Evolutionary conservation across 805 yeast species (phyloP).

Genomic region (Wickerhamomyces hampshirensis): DNA sequence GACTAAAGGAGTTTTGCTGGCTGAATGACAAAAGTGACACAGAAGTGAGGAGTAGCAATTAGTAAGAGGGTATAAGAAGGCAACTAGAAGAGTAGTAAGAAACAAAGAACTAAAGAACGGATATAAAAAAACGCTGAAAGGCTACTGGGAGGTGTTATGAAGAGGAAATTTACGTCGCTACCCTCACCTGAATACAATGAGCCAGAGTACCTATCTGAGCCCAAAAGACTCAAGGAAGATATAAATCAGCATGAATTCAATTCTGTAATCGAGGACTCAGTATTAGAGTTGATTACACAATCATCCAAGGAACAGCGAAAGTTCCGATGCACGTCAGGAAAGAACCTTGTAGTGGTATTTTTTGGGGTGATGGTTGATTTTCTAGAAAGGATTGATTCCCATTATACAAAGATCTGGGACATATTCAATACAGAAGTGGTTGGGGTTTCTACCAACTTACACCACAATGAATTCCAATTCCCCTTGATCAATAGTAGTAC

Average conservation of each 20-base stretch:
- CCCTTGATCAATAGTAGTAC: conserved; percentile 15
- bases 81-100: too few relatives aligned
- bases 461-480: conserved; percentile 12
- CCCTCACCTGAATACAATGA: conserved; percentile 17
- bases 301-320: conserved; percentile 1
- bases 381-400: conserved; percentile 8
- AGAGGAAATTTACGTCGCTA: conserved; percentile 8
- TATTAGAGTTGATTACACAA: conserved; percentile 11
- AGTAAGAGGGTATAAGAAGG: too few relatives aligned
- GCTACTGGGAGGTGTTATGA: conserved; percentile 6
- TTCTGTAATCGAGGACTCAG: conserved; percentile 7
- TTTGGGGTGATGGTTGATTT: conserved; percentile 20
- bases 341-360: conserved; percentile 20
- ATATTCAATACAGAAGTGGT: conserved; percentile 12
- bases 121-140: too few relatives aligned
- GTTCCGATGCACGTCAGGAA: conserved; percentile 1
- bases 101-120: too few relatives aligned
- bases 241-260: conserved; percentile 9
- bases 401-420: conserved; percentile 1
- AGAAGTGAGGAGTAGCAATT: too few relatives aligned
- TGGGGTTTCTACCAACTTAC: conserved; percentile 19
- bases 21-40: too few relatives aligned
- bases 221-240: too few relatives aligned
- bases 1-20: too few relatives aligned
- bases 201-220: conserved; percentile 3